A percentile compares a stretch with the other conserved stretches of the same genome.
These are phyloP conservation scores for Trypanosoma cruzi DNA, from an alignment of 208 protist species.

Conservation along the genomic window DNA sequence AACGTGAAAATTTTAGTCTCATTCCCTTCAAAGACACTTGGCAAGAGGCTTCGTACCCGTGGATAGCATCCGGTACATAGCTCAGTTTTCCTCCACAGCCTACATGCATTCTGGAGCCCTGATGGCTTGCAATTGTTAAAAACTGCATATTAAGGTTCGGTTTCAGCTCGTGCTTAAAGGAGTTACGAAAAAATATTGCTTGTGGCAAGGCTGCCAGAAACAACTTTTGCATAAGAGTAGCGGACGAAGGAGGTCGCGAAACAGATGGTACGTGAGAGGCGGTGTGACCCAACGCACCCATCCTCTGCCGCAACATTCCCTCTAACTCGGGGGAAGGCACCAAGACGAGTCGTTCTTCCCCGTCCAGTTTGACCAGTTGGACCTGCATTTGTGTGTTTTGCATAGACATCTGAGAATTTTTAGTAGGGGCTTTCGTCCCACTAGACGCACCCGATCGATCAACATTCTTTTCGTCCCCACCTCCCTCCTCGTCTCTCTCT, in stretches of 20 bases:
- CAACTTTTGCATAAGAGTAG: constrained; percentile 28
- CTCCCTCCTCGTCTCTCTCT: background rate
- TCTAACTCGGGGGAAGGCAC: constrained; percentile 55
- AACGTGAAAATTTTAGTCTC: constrained; percentile 40
- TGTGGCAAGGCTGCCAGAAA: constrained; percentile 45
- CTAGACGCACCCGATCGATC: background rate
- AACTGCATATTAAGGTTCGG: constrained; percentile 40
- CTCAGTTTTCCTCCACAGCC: constrained; percentile 34
- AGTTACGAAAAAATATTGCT: constrained; percentile 46
- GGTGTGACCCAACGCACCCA: constrained; percentile 13
- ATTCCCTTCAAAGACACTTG: constrained; percentile 40
- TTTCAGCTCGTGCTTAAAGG: constrained; percentile 58
- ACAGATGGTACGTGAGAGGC: background rate
- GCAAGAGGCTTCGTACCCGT: constrained; percentile 41
- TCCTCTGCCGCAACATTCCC: constrained; percentile 36
- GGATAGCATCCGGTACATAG: constrained; percentile 43
- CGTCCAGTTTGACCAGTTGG: constrained; percentile 60
- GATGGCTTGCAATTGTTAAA: constrained; percentile 38
- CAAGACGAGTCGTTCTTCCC: constrained; percentile 53
- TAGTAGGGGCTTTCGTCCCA: background rate
- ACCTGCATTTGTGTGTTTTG: constrained; percentile 38
- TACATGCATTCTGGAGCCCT: constrained; percentile 21
- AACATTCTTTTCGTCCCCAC: constrained; percentile 6
- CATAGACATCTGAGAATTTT: background rate
- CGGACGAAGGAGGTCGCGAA: background rate